These are phyloP conservation scores for Ascoidea asiatica DNA, from an alignment of 805 yeast genomes.

Conservation along the genomic window DNA sequence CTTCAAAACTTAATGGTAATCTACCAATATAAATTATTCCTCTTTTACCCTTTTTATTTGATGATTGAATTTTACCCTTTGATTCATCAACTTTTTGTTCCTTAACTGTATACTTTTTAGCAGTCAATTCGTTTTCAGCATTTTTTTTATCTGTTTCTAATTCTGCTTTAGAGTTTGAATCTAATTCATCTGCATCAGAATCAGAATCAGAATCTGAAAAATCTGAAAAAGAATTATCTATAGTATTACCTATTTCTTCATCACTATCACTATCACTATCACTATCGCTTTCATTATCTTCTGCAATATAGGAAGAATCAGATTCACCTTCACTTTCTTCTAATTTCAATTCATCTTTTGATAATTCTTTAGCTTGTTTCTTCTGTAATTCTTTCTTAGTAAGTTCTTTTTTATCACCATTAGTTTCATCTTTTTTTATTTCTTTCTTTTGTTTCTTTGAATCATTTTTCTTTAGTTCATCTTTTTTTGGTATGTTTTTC, in stretches of 20 bases:
- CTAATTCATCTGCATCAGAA: slow-evolving; percentile 6
- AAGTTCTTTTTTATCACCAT: neutral
- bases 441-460: neutral
- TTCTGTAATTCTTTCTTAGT: too few species aligned
- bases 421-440: neutral
- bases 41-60: slow-evolving; percentile 20
- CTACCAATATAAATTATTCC: slow-evolving; percentile 85
- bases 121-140: slow-evolving; percentile 18
- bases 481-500: too few species aligned
- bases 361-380: too few species aligned
- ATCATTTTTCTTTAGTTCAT: neutral
- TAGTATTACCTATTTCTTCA: slow-evolving; percentile 5
- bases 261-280: slow-evolving; percentile 11
- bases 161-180: slow-evolving; percentile 18
- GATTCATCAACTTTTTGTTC: slow-evolving; percentile 12
- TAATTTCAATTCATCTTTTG: slow-evolving; percentile 14
- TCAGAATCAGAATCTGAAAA: slow-evolving; percentile 10
- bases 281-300: slow-evolving; percentile 7
- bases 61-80: slow-evolving; percentile 13
- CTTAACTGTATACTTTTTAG: too few species aligned
- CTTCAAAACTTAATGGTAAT: slow-evolving; percentile 87
- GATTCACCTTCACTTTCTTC: slow-evolving; percentile 15
- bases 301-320: slow-evolving; percentile 1
- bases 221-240: slow-evolving; percentile 7
- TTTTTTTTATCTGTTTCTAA: slow-evolving; percentile 12